Percentiles rank a stretch among this genome's conserved stretches.
phyloP scores from a whole-genome alignment of 805 yeast genomes.

The Metschnikowia matae region DNA sequence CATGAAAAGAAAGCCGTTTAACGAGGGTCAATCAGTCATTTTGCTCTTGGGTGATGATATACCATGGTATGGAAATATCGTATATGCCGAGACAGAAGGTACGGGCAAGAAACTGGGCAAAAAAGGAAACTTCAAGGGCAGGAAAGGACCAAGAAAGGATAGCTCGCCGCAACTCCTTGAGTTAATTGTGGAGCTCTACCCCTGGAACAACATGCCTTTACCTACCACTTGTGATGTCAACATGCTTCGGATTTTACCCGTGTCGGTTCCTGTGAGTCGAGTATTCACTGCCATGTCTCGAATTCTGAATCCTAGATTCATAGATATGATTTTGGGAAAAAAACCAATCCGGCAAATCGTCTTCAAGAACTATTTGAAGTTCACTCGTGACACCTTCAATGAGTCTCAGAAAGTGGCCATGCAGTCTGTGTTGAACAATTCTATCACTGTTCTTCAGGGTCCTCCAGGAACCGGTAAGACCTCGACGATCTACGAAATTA shows the following conservation, averaged over 20 bases:
- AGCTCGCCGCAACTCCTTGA: slow-evolving; percentile 28
- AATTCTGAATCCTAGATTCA: slow-evolving; percentile 49
- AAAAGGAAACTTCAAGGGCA: slow-evolving; percentile 10
- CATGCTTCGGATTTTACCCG: slow-evolving; percentile 47
- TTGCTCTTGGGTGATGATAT: slow-evolving; percentile 48
- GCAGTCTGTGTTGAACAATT: slow-evolving; percentile 49
- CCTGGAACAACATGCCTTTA: slow-evolving; percentile 53
- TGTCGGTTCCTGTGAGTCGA: slow-evolving; percentile 59
- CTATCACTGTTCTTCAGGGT: slow-evolving; percentile 46
- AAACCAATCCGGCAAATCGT: slow-evolving; percentile 52
- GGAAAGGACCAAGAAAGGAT: slow-evolving; percentile 7
- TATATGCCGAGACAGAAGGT: slow-evolving; percentile 31
- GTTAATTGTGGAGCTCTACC: slow-evolving; percentile 48
- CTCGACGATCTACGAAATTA: slow-evolving; percentile 40
- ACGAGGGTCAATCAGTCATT: slow-evolving; percentile 54
- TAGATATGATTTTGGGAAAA: slow-evolving; percentile 52
- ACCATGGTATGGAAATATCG: slow-evolving; percentile 58
- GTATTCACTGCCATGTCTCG: slow-evolving; percentile 64
- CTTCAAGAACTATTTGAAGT: slow-evolving; percentile 52
- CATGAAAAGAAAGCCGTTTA: slow-evolving; percentile 56
- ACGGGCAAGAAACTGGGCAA: slow-evolving; percentile 1
- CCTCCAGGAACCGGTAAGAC: slow-evolving; percentile 45
- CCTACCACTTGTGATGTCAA: slow-evolving; percentile 43
- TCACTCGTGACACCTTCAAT: slow-evolving; percentile 48
- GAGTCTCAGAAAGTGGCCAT: slow-evolving; percentile 53